Conservation (phyloP, 73 alveolate species). For the Urostyla sp. region DNA sequence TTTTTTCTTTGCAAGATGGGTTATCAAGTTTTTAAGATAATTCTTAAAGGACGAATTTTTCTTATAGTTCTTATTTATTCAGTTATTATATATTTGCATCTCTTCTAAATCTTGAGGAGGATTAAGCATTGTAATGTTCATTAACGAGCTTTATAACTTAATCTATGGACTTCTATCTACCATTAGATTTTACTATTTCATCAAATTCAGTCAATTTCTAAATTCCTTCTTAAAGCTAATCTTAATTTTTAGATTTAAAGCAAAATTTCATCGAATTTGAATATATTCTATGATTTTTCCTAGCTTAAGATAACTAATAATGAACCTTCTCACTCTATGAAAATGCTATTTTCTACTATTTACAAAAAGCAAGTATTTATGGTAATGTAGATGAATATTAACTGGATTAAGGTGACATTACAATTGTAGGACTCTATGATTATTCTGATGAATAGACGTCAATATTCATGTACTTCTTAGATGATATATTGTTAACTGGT, state of each 20-base stretch:
- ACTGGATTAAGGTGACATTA: no score
- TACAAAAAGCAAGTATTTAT: no score
- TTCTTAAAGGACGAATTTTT: not conserved
- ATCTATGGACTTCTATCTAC: not conserved
- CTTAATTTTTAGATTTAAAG: not conserved
- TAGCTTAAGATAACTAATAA: no score
- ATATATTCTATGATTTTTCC: constrained; percentile 37
- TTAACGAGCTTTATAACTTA: not conserved
- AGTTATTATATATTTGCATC: not conserved
- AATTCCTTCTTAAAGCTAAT: not conserved
- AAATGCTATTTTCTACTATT: no score
- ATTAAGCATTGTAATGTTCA: not conserved
- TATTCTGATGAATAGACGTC: no score
- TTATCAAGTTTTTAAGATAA: no score
- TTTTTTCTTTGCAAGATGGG: no score
- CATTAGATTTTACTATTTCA: not conserved
- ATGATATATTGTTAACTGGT: no score
- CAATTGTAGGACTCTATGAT: no score
- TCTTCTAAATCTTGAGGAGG: constrained; percentile 18
- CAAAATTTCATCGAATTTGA: not conserved
- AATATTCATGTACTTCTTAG: no score
- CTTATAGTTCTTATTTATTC: not conserved
- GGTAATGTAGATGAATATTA: no score
- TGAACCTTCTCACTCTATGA: no score
- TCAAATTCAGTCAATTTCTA: not conserved